These are phyloP conservation scores for Caloboletus firmus DNA, from an alignment of 1,284 basidiomycete genomes.

Conservation along the genomic window DNA sequence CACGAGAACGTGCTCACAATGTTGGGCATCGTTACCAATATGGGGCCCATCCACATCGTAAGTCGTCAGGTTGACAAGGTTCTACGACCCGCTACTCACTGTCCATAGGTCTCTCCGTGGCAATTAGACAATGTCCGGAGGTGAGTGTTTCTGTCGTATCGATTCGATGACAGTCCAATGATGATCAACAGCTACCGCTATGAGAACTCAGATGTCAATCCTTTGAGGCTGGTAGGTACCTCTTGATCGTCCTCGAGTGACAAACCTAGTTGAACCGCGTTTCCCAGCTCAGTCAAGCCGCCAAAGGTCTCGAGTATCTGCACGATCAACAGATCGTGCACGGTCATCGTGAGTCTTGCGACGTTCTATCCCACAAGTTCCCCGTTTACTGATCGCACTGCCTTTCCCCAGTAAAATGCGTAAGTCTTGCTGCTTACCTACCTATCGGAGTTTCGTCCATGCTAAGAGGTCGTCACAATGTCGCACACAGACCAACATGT, in stretches of 20 bases:
- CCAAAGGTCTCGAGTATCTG: conserved; percentile 53
- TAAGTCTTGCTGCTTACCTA: conserved; percentile 34
- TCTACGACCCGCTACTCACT: neutral
- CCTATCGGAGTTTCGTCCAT: neutral
- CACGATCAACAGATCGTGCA: conserved; percentile 51
- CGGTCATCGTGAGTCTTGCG: conserved; percentile 49
- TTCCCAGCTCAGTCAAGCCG: conserved; percentile 47
- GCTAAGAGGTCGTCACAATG: conserved; percentile 6
- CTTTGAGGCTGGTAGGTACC: conserved; percentile 42
- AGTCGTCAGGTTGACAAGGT: neutral
- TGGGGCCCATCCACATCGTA: conserved; percentile 51
- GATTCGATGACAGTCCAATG: conserved; percentile 1
- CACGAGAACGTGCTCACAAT: conserved; percentile 46
- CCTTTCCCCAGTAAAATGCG: conserved; percentile 53
- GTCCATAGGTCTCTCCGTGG: conserved; percentile 56
- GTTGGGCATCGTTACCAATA: conserved; percentile 53
- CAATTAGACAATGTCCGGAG: conserved; percentile 54
- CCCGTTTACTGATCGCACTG: neutral
- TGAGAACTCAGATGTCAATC: conserved; percentile 38
- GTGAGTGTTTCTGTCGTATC: conserved; percentile 31
- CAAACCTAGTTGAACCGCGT: conserved; percentile 1
- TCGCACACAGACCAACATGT: conserved; percentile 50
- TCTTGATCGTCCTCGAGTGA: neutral
- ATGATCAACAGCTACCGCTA: conserved; percentile 39
- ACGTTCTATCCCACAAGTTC: neutral